Base-by-base conservation (phyloP, 2,329 filamentous ascomycete genomes). In the Cadophora malorum region DNA sequence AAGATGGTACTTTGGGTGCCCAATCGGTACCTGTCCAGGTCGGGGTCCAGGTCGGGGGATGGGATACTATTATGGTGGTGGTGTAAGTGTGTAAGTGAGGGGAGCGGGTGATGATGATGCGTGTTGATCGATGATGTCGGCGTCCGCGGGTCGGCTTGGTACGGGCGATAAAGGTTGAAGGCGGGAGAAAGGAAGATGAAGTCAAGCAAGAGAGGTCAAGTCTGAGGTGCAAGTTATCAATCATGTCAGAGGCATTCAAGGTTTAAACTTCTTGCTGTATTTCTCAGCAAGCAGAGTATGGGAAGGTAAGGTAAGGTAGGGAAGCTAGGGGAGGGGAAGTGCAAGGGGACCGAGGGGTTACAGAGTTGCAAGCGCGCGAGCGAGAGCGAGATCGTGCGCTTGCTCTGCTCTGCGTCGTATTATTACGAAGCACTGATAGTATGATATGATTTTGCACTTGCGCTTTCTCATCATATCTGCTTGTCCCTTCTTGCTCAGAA, bases 21-120 rank as follows among this genome's bases (percentile, higher is more conserved):
- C 55, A 47, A 45, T 61, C 58, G 38, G 55, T 61, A 61, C 35
- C 41, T 61, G 41, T 47, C 58, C 38, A 55, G 21, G 50, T 35
- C 58, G 38, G 58, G 58, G 23, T 61, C 38, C n/a, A 45, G 58
- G n/a, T n/a, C 38, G n/a, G 58, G 12, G 38, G 38, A 4, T 59
- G 31, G n/a, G n/a, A 23, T 10, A 7, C 12, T 9, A 14, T 38
- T 3, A 14, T 38, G 7, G 53, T 58, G 53, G 53, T 56, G 38
- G 55, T 19, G 14, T 5, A 1, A 8, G 28, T 12, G 58, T 28
- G 14, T 4, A 16, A 62, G 25, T 16, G 38, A 49, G 58, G 38
- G 16, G 38, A 23, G 58, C 9, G n/a, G 23, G 12, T 23, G 41
- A 61, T 25, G 28, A 45, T 33, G 41, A 55, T 55, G 50, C 14